Conservation (phyloP, 2,329 filamentous ascomycete species). For the Peltaster fructicola region DNA sequence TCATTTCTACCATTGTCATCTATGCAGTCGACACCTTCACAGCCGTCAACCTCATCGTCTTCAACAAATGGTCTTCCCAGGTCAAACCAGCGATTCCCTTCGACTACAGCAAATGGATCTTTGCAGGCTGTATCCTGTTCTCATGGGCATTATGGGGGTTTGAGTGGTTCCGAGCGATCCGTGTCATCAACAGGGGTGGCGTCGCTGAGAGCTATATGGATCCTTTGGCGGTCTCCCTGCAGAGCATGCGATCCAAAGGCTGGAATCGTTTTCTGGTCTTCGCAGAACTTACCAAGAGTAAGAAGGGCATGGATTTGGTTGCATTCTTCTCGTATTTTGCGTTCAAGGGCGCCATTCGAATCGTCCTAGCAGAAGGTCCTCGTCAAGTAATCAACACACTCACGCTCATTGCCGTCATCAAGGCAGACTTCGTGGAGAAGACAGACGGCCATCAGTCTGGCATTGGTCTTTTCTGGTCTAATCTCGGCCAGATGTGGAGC, state of each 20-base stretch:
- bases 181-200: constrained; percentile 67
- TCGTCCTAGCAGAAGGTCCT: constrained; percentile 79
- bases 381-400: constrained; percentile 81
- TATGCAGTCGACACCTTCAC: constrained; percentile 88
- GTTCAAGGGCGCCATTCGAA: constrained; percentile 68
- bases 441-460: constrained; percentile 37
- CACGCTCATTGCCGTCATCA: constrained; percentile 71
- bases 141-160: constrained; percentile 70
- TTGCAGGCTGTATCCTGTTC: constrained; percentile 76
- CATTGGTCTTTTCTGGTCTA: constrained; percentile 64
- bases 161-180: constrained; percentile 61
- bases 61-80: constrained; percentile 73
- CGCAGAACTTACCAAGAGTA: constrained; percentile 74
- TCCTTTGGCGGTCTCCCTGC: constrained; percentile 64
- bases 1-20: constrained; percentile 62
- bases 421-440: constrained; percentile 47
- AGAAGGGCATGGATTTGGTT: constrained; percentile 77
- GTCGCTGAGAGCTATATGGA: constrained; percentile 88
- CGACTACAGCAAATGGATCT: constrained; percentile 81
- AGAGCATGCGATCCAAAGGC: constrained; percentile 66
- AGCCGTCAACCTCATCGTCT: constrained; percentile 74
- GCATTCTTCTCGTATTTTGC: constrained; percentile 84
- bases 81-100: constrained; percentile 65
- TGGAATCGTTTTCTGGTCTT: constrained; percentile 89
- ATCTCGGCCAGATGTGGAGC: constrained; percentile 55